Evolutionary conservation across 108 stramenopile genomes (phyloP).

Genomic region (Cylindrotheca closterium): DNA sequence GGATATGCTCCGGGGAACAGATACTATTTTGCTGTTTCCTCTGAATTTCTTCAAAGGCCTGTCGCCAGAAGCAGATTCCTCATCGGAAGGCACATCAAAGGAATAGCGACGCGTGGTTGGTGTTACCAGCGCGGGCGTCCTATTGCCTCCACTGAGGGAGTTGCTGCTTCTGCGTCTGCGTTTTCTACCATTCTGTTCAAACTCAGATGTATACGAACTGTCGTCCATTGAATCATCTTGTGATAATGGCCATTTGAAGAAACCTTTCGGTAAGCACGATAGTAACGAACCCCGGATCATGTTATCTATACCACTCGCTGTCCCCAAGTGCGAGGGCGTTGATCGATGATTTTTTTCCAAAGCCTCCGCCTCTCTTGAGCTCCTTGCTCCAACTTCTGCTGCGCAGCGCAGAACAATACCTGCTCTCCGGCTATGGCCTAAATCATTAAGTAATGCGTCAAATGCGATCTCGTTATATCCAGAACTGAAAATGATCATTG

Average conservation of each 20-base stretch:
- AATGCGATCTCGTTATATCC: too few species aligned
- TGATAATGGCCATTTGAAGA: conserved; percentile 29
- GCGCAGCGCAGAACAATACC: too few species aligned
- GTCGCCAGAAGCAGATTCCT: conserved; percentile 17
- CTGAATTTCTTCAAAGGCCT: conserved; percentile 28
- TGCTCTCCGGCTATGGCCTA: too few species aligned
- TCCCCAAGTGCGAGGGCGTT: conserved; percentile 36
- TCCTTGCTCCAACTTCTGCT: too few species aligned
- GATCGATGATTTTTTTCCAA: too few species aligned
- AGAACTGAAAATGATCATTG: too few species aligned
- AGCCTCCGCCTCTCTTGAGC: too few species aligned
- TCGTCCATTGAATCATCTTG: conserved; percentile 22
- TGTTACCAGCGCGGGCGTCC: conserved; percentile 27
- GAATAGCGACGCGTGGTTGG: conserved; percentile 8
- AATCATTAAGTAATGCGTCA: too few species aligned
- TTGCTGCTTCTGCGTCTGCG: conserved; percentile 3
- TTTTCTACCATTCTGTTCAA: conserved; percentile 18
- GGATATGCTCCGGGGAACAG: conserved; percentile 8
- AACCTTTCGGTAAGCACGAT: conserved; percentile 34
- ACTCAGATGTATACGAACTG: conserved; percentile 4
- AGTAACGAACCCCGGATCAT: conserved; percentile 43
- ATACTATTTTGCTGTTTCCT: conserved; percentile 16
- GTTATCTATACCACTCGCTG: conserved; percentile 37
- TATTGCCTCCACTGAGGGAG: conserved; percentile 27
- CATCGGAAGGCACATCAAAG: conserved; percentile 17